A percentile compares a stretch with the other conserved stretches of the same genome.
These are phyloP conservation scores for Sabuloglossum arenarium DNA, from an alignment of 495 filamentous ascomycete genomes.

Conservation along the genomic window DNA sequence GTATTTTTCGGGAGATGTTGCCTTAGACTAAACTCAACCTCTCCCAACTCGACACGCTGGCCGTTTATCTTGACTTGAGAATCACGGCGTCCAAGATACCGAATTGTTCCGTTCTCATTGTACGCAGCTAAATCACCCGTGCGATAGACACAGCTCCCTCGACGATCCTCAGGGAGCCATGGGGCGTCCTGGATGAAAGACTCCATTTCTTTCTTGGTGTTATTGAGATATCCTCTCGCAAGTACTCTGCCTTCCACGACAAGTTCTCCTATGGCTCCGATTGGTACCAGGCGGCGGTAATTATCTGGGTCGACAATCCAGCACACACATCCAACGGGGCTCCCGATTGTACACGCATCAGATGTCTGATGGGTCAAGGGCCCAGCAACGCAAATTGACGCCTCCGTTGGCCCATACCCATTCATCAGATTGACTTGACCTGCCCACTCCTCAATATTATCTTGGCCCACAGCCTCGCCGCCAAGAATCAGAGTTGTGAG, in stretches of 20 bases:
- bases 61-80: too few species aligned
- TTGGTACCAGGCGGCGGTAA: constrained; percentile 14
- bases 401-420: constrained; percentile 27
- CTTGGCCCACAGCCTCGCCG: constrained; percentile 17
- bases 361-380: neutral
- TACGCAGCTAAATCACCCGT: too few species aligned
- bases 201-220: constrained; percentile 14
- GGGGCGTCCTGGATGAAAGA: too few species aligned
- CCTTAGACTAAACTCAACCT: too few species aligned
- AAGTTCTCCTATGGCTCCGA: constrained; percentile 22
- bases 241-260: constrained; percentile 19
- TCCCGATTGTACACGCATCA: neutral
- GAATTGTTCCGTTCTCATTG: too few species aligned
- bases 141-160: too few species aligned
- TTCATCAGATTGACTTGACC: constrained; percentile 15
- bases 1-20: too few species aligned
- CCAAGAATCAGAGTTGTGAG: constrained; percentile 21
- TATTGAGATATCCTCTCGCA: constrained; percentile 18
- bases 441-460: constrained; percentile 14
- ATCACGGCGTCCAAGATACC: too few species aligned
- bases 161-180: too few species aligned
- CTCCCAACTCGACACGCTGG: too few species aligned
- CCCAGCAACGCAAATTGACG: constrained; percentile 5
- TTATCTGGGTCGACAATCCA: constrained; percentile 20
- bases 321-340: constrained; percentile 2